Evolutionary conservation across 2,329 filamentous ascomycete species (phyloP).

Genomic region (Colletotrichum lentis): DNA sequence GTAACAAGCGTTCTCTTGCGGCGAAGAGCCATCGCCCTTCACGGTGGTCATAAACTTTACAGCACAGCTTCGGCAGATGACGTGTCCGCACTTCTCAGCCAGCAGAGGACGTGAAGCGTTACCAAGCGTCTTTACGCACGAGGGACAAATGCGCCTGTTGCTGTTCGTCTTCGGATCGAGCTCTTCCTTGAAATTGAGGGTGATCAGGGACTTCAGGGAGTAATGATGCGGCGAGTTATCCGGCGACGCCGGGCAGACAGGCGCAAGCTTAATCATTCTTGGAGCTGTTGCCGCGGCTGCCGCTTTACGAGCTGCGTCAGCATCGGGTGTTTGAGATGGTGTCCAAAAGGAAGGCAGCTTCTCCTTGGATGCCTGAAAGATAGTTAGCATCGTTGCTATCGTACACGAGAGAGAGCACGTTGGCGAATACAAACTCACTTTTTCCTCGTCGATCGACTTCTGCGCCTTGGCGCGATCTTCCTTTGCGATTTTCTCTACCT

Average conservation of each 20-base stretch:
- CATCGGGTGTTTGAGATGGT: slow-evolving; percentile 77
- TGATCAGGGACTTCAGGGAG: slow-evolving; percentile 79
- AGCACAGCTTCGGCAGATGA: slow-evolving; percentile 85
- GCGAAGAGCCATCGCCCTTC: slow-evolving; percentile 48
- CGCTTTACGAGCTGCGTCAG: slow-evolving; percentile 43
- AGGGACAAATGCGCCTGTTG: slow-evolving; percentile 71
- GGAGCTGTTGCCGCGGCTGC: slow-evolving; percentile 31
- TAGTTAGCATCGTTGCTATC: slow-evolving; percentile 25
- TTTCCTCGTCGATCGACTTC: slow-evolving; percentile 76
- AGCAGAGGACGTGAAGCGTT: slow-evolving; percentile 86
- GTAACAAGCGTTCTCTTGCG: slow-evolving; percentile 73
- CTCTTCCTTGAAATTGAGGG: slow-evolving; percentile 80
- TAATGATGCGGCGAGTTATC: slow-evolving; percentile 74
- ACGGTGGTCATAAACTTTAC: slow-evolving; percentile 79
- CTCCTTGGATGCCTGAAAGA: slow-evolving; percentile 31
- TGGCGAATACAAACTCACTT: slow-evolving; percentile 53
- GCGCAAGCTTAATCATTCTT: slow-evolving; percentile 72
- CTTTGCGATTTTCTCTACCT: slow-evolving; percentile 73
- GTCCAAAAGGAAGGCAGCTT: slow-evolving; percentile 90
- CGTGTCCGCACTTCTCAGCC: slow-evolving; percentile 89
- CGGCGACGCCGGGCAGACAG: slow-evolving; percentile 79
- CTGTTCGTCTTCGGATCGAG: slow-evolving; percentile 57
- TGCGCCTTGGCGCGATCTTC: slow-evolving; percentile 76
- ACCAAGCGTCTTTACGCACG: slow-evolving; percentile 81
- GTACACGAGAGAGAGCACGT: background rate